Evolutionary conservation across 225 moss, liverwort and hornwort species (phyloP).

Genomic region (Polytrichum commune): DNA sequence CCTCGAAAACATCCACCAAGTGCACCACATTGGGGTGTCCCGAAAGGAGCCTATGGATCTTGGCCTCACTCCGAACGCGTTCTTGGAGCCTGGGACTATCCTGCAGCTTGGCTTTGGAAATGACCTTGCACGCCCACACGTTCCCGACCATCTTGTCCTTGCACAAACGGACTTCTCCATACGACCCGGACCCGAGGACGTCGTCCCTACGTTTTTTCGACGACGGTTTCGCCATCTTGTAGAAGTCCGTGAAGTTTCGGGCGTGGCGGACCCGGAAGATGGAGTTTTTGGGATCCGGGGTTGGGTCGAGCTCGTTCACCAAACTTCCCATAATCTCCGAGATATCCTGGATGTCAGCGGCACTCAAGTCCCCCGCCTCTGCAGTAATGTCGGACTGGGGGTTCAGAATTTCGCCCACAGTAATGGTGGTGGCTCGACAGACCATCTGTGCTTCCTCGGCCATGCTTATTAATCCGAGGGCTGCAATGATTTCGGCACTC

Average conservation of each 20-base stretch:
- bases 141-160: background rate
- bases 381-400: too few relatives aligned
- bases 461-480: too few relatives aligned
- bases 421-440: too few relatives aligned
- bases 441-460: too few relatives aligned
- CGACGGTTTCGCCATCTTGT: background rate
- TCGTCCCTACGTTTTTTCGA: background rate
- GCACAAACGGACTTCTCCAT: background rate
- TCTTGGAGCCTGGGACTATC: background rate
- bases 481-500: too few relatives aligned
- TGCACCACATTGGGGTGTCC: constrained; percentile 8
- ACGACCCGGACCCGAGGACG: background rate
- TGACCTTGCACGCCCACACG: background rate
- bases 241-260: background rate
- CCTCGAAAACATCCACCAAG: constrained; percentile 11
- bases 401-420: too few relatives aligned
- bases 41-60: constrained; percentile 8
- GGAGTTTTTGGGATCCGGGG: background rate
- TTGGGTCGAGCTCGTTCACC: background rate
- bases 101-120: background rate
- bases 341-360: background rate
- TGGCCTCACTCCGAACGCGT: background rate
- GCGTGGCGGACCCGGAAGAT: background rate
- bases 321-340: background rate
- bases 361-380: too few relatives aligned